A percentile compares a stretch with the other conserved stretches of the same genome.
phyloP scores from a whole-genome alignment of 495 filamentous ascomycete species.

The Daldinia caldariorum region DNA sequence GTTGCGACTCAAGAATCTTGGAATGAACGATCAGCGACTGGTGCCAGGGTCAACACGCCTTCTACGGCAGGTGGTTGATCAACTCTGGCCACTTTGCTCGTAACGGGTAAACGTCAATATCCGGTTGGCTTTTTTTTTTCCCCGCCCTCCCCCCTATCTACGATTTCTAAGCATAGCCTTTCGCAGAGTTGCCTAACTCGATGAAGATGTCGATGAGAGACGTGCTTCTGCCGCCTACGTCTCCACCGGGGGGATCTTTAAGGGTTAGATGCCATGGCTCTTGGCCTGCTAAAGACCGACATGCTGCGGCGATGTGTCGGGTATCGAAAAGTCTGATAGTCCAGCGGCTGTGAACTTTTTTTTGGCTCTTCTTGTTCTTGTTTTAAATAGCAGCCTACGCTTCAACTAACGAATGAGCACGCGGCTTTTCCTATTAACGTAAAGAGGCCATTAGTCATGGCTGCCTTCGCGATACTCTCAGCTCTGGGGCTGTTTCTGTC shows the following conservation, averaged over 20 bases:
- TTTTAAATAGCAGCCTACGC: not conserved
- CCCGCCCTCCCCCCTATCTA: not conserved
- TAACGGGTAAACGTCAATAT: conserved; percentile 36
- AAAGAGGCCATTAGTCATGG: conserved; percentile 17
- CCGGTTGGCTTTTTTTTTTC: conserved; percentile 10
- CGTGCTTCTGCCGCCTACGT: not conserved
- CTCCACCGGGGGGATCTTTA: not conserved
- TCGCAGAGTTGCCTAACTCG: not conserved
- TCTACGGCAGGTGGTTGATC: conserved; percentile 24
- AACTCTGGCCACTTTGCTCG: conserved; percentile 28
- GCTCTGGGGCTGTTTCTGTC: conserved; percentile 26
- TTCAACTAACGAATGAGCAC: not conserved
- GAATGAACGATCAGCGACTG: conserved; percentile 17
- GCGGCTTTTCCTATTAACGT: not conserved
- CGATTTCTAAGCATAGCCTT: conserved; percentile 8
- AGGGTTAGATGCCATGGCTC: not conserved
- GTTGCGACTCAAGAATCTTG: conserved; percentile 16
- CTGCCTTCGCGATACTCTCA: conserved; percentile 1
- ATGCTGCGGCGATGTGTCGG: not conserved
- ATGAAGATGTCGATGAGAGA: not conserved
- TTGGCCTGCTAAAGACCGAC: not conserved
- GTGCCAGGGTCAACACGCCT: conserved; percentile 14
- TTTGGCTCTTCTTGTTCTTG: not conserved
- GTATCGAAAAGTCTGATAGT: not conserved
- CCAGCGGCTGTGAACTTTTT: no score